phyloP scores from a whole-genome alignment of 2,329 filamentous ascomycete genomes.

The Epicoccum nigrum region DNA sequence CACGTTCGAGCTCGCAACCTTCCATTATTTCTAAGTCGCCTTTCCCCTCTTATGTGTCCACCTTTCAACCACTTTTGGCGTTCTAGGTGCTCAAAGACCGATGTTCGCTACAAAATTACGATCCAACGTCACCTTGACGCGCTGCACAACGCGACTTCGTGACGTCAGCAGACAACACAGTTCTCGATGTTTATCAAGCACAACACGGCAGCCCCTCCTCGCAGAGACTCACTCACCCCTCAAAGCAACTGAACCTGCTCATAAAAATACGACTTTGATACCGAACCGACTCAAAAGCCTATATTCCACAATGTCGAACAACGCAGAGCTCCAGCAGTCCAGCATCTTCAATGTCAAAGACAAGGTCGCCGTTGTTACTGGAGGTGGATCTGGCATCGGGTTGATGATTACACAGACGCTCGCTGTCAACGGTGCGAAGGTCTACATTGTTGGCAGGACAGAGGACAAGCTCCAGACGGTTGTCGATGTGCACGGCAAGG shows the following conservation, averaged over 20 bases:
- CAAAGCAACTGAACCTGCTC: slow-evolving; percentile 17
- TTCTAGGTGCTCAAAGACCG: slow-evolving; percentile 3
- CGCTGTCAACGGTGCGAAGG: slow-evolving; percentile 55
- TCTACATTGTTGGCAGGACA: slow-evolving; percentile 57
- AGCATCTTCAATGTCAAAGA: slow-evolving; percentile 48
- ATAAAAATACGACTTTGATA: slow-evolving; percentile 19
- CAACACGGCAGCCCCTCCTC: slow-evolving; percentile 8
- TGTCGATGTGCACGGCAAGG: slow-evolving; percentile 51
- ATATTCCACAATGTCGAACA: slow-evolving; percentile 43
- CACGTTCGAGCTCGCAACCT: neutral
- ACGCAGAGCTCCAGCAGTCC: slow-evolving; percentile 40
- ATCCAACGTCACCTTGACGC: slow-evolving; percentile 30
- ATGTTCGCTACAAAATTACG: slow-evolving; percentile 2
- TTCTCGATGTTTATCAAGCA: slow-evolving; percentile 25
- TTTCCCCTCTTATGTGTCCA: slow-evolving; percentile 7
- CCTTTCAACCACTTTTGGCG: neutral
- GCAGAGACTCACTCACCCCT: neutral
- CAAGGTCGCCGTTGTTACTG: slow-evolving; percentile 50
- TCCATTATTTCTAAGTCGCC: slow-evolving; percentile 1
- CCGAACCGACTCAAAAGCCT: slow-evolving; percentile 21
- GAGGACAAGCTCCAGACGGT: slow-evolving; percentile 57
- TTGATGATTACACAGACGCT: slow-evolving; percentile 56
- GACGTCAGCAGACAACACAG: slow-evolving; percentile 32
- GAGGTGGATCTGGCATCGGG: slow-evolving; percentile 56
- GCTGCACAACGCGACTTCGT: slow-evolving; percentile 22